Base-by-base conservation (phyloP, 371 early-diverging fungal genomes). In the Capillidium heterosporum region DNA sequence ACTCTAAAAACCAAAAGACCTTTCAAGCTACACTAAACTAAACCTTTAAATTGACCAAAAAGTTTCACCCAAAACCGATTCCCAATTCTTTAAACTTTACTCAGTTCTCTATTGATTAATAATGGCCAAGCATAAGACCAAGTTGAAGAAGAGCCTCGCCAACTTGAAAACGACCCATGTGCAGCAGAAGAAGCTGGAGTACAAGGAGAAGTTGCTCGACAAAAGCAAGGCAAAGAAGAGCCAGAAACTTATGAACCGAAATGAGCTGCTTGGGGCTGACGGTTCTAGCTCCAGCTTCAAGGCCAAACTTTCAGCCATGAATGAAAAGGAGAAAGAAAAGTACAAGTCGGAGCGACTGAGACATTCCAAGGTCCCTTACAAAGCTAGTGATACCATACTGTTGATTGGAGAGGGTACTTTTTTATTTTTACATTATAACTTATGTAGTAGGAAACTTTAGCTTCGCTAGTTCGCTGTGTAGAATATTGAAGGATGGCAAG, bases 401-500 rank as follows among this genome's bases (percentile, higher is more conserved):
- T 39, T 53, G 31, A 32, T 53, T 13, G 53, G 53, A 32, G 53
- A 53, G 35, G 53, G 53, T 53, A 53, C n/a, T 29, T 10, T n/a
- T 29, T 23, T 11, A 17, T 5, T 49, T 17, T 49, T 23, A 19
- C 1, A 17, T 24, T 49, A n/a, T n/a, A n/a, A n/a, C n/a, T n/a
- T n/a, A n/a, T n/a, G n/a, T n/a, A n/a, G 32, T 32, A 63, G 63
- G 63, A 27, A 92, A 92, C 64, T 91, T 92, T 59, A 85, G 85
- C 26, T 92, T 90, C 68, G 81, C 93, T 3, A 68, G 68, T 39
- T 71, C 81, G 8, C 50, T 91, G 11, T 78, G 75, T 0, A 70
- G 74, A 17, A 63, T 77, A 50, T 64, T 74, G 50, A 67, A 67
- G 31, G 67, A 69, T n/a, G 78, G 72, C 13, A 64, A 71, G 24